These are phyloP conservation scores for Solidago caesia DNA, from an alignment of 129 eudicot species.

Conservation along the genomic window DNA sequence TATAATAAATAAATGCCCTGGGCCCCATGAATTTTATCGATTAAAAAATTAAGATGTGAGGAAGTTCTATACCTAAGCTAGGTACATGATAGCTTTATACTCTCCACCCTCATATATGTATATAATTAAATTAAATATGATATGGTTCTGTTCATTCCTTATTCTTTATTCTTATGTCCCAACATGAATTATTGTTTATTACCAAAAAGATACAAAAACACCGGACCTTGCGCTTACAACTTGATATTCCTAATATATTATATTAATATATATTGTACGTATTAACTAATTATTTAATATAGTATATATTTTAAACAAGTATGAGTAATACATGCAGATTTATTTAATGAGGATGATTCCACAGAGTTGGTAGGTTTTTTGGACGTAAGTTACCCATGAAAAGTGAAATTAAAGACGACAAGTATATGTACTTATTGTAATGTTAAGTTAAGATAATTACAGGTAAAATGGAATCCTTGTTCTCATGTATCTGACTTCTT, in stretches of 20 bases:
- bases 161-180: conserved; percentile 26
- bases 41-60: no score
- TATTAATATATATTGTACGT: neutral
- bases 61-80: no score
- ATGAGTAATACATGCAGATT: conserved; percentile 3
- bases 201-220: conserved; percentile 22
- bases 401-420: conserved; percentile 21
- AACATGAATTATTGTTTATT: conserved; percentile 20
- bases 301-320: neutral
- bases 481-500: conserved; percentile 7
- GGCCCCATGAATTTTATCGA: no score
- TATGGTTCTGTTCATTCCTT: conserved; percentile 23
- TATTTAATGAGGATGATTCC: neutral
- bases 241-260: conserved; percentile 5
- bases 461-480: conserved; percentile 9
- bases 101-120: no score
- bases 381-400: conserved; percentile 9
- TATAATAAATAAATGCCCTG: no score
- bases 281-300: neutral
- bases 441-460: neutral
- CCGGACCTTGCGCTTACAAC: conserved; percentile 22
- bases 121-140: no score
- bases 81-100: no score
- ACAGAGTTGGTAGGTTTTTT: conserved; percentile 16
- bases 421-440: conserved; percentile 12